Evolutionary conservation across 495 filamentous ascomycete species (phyloP).

Genomic region (Penicillium coprophilum): DNA sequence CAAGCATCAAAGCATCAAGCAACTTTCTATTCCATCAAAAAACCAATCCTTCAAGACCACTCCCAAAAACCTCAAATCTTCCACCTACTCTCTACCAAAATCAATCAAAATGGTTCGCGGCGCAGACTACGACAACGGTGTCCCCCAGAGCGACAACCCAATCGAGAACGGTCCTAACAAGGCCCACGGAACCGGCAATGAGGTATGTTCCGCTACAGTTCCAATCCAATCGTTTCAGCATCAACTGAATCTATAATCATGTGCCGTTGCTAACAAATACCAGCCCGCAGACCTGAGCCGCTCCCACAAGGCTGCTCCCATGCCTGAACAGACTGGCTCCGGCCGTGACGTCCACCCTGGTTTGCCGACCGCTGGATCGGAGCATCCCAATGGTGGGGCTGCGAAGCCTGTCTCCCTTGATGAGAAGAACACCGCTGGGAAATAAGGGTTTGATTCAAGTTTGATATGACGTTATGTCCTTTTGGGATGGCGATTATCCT

Average conservation of each 20-base stretch:
- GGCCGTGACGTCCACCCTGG: conserved; percentile 31
- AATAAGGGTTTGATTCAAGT: background rate
- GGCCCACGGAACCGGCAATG: conserved; percentile 40
- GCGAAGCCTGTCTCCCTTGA: background rate
- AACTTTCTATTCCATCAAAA: background rate
- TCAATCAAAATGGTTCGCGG: conserved; percentile 49
- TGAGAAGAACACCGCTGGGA: background rate
- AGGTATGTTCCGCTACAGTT: conserved; percentile 28
- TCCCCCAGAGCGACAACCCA: conserved; percentile 51
- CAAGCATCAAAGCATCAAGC: too few relatives aligned
- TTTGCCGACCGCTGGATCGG: conserved; percentile 21
- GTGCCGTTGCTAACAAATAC: background rate
- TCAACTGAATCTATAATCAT: too few relatives aligned
- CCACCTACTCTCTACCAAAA: background rate
- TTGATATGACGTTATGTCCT: background rate
- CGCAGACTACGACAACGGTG: conserved; percentile 49
- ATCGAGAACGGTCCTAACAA: conserved; percentile 48
- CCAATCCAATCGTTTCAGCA: background rate
- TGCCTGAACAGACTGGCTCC: conserved; percentile 41
- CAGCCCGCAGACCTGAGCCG: conserved; percentile 44
- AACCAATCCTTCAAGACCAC: background rate
- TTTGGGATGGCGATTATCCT: background rate
- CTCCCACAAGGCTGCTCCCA: conserved; percentile 40
- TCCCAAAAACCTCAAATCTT: background rate
- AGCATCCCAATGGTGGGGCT: background rate